Base-by-base conservation (phyloP, 164 flowering plant species). In the Magnolia officinalis region DNA sequence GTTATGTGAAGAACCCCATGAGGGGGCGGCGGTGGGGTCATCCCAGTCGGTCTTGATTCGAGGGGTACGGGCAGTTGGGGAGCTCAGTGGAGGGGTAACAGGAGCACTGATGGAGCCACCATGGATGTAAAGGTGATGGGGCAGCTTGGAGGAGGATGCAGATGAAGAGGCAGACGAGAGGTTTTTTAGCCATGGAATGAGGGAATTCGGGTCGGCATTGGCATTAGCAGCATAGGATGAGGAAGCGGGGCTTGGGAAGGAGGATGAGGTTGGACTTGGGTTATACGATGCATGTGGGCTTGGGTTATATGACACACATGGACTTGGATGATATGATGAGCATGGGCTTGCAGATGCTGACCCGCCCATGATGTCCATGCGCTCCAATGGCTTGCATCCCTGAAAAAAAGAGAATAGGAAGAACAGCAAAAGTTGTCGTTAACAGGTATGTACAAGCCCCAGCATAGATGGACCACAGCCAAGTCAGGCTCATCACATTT, bases 111-210 rank as follows among this genome's bases (percentile, higher is more conserved):
- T 89, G 21, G 98, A 95, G 11, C 98, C 95, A 4, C 89, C 84
- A n/a, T 85, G 90, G 68, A 89, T 78, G 77, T 83, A 89, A 67
- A 87, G 87, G 81, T 87, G 87, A 77, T 83, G 88, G 24, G 91
- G 90, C 18, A 86, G 81, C 83, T 90, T 91, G 63, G 91, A 83
- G 24, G 94, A 86, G 51, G 90, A 80, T 11, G 90, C 84, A 0
- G 92, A 86, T 50, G 85, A 80, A 7, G 86, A 78, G 26, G 90
- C 81, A 8, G 97, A 93, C 2, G 97, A 93, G 9, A 93, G 91
- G 84, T 90, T 91, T 80, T 92, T 93, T 6, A 95, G 93, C 99
- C 99, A 95, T 50, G 99, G 99, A 63, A 95, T 92, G 73, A 95
- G 95, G 52, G 95, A 91, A 81, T 85, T 92, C 2, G 73, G 66